Conservation (phyloP, 1,284 basidiomycete species). For the Cryptococcus sp. region DNA sequence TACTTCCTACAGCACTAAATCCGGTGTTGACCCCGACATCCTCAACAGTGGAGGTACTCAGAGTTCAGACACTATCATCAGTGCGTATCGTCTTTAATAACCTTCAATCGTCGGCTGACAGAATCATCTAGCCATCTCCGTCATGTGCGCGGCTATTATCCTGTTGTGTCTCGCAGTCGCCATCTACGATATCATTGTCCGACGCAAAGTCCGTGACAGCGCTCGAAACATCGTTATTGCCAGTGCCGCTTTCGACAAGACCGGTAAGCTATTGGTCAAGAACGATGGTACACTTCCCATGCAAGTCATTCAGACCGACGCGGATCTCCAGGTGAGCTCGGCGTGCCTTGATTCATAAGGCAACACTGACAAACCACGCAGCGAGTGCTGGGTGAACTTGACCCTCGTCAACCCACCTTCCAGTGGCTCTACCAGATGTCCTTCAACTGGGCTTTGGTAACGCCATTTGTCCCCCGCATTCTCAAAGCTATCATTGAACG, state of each 20-base stretch:
- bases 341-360: not conserved
- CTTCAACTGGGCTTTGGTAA: conserved; percentile 57
- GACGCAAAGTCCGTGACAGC: conserved; percentile 50
- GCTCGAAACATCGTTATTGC: conserved; percentile 57
- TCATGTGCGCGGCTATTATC: conserved; percentile 57
- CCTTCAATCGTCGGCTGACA: not conserved
- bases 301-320: conserved; percentile 57
- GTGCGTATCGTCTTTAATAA: conserved; percentile 22
- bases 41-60: too few relatives aligned
- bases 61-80: conserved; percentile 36
- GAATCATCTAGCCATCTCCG: conserved; percentile 45
- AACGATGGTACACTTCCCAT: conserved; percentile 57
- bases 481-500: conserved; percentile 32
- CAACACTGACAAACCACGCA: conserved; percentile 10
- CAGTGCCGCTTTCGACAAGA: conserved; percentile 56
- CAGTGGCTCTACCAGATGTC: conserved; percentile 59
- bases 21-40: conserved; percentile 19
- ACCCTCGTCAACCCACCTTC: conserved; percentile 56
- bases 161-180: conserved; percentile 53
- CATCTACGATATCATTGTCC: conserved; percentile 49
- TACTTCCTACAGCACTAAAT: conserved; percentile 51
- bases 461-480: conserved; percentile 55
- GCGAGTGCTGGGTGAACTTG: conserved; percentile 55
- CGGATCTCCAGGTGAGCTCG: conserved; percentile 43
- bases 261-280: conserved; percentile 56